Percentiles rank a stretch among this genome's conserved stretches.
These are phyloP conservation scores for Trichoderma atrobrunneum DNA, from an alignment of 2,329 filamentous ascomycete genomes.

Conservation along the genomic window DNA sequence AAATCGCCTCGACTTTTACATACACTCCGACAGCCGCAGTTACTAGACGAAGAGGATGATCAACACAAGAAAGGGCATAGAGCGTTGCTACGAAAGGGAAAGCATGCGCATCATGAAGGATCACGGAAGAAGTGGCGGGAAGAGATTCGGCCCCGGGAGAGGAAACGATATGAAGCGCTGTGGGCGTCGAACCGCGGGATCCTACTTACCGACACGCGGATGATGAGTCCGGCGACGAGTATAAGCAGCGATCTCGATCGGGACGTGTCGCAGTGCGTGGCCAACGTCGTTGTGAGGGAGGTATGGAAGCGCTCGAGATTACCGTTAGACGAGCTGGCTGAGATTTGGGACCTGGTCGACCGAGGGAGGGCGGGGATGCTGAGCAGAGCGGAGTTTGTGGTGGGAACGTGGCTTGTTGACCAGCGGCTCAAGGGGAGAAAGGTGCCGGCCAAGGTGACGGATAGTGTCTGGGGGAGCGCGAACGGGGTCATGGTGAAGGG, in stretches of 20 bases:
- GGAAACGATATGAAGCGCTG: conserved; percentile 79
- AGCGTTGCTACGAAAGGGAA: conserved; percentile 52
- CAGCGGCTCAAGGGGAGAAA: conserved; percentile 77
- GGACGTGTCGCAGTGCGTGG: conserved; percentile 51
- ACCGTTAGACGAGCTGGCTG: conserved; percentile 64
- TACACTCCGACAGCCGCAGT: conserved; percentile 60
- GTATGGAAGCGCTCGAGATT: conserved; percentile 73
- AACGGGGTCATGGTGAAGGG: conserved; percentile 43
- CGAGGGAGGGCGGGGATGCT: conserved; percentile 53
- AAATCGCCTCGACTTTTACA: conserved; percentile 57
- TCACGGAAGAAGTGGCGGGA: conserved; percentile 75
- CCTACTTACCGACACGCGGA: conserved; percentile 34
- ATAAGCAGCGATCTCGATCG: conserved; percentile 22
- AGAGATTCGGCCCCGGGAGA: conserved; percentile 66
- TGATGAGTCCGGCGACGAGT: conserved; percentile 21
- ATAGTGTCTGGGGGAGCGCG: conserved; percentile 74
- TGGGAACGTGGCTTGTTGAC: conserved; percentile 80
- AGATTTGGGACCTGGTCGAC: conserved; percentile 76
- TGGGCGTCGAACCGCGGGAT: conserved; percentile 78
- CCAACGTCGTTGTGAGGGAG: conserved; percentile 67
- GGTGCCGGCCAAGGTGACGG: conserved; percentile 65
- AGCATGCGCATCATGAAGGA: conserved; percentile 75
- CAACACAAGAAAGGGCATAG: conserved; percentile 49
- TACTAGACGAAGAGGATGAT: conserved; percentile 53
- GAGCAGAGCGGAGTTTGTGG: conserved; percentile 70